Evolutionary conservation across 371 early-diverging fungal genomes (phyloP).

Genomic region (Cokeromyces recurvatus): DNA sequence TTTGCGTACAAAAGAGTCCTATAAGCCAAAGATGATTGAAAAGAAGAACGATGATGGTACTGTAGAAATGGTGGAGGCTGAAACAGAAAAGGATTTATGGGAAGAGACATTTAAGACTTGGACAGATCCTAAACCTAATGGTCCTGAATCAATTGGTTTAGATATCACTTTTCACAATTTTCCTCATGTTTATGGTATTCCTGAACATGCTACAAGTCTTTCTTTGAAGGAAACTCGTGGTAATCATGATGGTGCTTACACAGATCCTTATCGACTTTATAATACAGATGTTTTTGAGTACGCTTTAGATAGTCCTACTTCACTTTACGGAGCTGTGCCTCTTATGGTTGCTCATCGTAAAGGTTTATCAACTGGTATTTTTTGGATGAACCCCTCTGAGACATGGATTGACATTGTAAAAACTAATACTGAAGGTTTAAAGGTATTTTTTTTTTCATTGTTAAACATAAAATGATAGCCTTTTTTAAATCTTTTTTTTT

Average conservation of each 20-base stretch:
- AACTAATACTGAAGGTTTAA: constrained; percentile 8
- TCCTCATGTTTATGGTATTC: constrained; percentile 91
- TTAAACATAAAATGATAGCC: too few relatives aligned
- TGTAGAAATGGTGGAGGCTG: constrained; percentile 37
- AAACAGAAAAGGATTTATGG: constrained; percentile 67
- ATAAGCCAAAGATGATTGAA: constrained; percentile 41
- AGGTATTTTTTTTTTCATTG: constrained; percentile 13
- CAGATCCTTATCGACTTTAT: constrained; percentile 94
- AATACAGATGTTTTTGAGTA: constrained; percentile 98
- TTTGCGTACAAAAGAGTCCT: constrained; percentile 58
- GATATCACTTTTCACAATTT: constrained; percentile 90
- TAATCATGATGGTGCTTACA: constrained; percentile 66
- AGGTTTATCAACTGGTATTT: constrained; percentile 64
- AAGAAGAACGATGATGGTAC: constrained; percentile 35
- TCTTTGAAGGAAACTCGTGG: constrained; percentile 85
- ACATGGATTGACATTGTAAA: constrained; percentile 96
- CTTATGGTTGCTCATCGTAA: constrained; percentile 85
- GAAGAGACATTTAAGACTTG: constrained; percentile 85
- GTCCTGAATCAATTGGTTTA: constrained; percentile 84
- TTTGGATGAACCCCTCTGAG: constrained; percentile 93
- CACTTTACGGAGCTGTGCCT: constrained; percentile 94
- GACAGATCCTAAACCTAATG: constrained; percentile 89
- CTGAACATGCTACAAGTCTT: constrained; percentile 87
- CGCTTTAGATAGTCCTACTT: constrained; percentile 88
- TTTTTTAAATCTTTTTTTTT: too few relatives aligned